phyloP scores from a whole-genome alignment of 2,329 filamentous ascomycete genomes.

The Lasiodiplodia hormozganensis region DNA sequence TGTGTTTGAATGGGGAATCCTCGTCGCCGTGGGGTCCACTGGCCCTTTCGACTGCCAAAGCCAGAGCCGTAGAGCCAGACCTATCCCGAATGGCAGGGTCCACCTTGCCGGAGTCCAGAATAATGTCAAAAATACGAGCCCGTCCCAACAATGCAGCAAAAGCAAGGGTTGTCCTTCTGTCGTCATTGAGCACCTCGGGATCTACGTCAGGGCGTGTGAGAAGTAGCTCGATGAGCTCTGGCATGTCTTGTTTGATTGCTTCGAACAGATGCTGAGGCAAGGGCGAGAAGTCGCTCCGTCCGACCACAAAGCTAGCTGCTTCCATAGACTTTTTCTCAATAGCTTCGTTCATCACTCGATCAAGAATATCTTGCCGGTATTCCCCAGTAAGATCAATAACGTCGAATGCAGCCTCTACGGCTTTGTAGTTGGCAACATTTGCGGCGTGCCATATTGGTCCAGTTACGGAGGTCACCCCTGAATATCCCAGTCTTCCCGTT shows the following conservation, averaged over 20 bases:
- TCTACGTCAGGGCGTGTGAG: not conserved
- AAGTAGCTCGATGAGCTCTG: not conserved
- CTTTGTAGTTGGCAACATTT: not conserved
- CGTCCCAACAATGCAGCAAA: not conserved
- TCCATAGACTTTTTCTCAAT: not conserved
- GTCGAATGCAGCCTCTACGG: not conserved
- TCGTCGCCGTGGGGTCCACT: not conserved
- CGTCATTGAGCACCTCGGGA: not conserved
- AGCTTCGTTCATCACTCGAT: not conserved
- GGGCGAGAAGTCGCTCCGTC: not conserved
- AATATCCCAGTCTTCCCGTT: not conserved
- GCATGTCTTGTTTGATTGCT: not conserved
- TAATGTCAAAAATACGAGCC: not conserved
- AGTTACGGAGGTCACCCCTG: not conserved
- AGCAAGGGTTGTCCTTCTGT: not conserved
- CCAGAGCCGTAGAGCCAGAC: not conserved
- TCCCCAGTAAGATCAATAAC: not conserved
- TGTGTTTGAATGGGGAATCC: not conserved
- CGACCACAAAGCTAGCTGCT: not conserved
- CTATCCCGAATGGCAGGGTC: not conserved
- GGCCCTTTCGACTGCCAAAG: not conserved
- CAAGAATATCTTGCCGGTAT: not conserved
- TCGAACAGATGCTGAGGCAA: not conserved
- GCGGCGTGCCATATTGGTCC: not conserved
- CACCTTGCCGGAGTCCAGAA: not conserved